Base-by-base conservation (phyloP, 495 filamentous ascomycete genomes). In the Amniculicola lignicola region DNA sequence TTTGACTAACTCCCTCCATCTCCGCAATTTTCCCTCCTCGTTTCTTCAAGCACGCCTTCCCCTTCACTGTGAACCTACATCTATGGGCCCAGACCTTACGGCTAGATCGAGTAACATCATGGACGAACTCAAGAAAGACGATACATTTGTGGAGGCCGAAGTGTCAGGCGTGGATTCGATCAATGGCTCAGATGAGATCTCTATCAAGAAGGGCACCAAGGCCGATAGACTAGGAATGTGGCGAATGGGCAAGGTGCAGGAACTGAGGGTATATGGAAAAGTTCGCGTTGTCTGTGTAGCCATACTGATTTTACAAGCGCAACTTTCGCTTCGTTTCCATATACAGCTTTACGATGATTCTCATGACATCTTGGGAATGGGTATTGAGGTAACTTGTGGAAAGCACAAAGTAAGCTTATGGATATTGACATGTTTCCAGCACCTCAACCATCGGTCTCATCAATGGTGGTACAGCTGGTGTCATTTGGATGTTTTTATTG, bases 161-260 rank as follows among this genome's bases (percentile, higher is more conserved):
- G n/a, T n/a, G n/a, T n/a, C n/a, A n/a, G n/a, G n/a, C n/a, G n/a
- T n/a, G n/a, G n/a, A n/a, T n/a, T n/a, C n/a, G n/a, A n/a, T n/a
- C n/a, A n/a, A n/a, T n/a, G n/a, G n/a, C n/a, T n/a, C n/a, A n/a
- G n/a, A n/a, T n/a, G n/a, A n/a, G n/a, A n/a, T n/a, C n/a, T n/a
- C n/a, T n/a, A n/a, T n/a, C n/a, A n/a, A n/a, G 40, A 22, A 25
- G 22, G 57, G 57, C 21, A 49, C 54, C 15, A 23, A 47, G 5
- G 27, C 25, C 24, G 60, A 63, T 33, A 15, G 2, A 42, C 46
- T 19, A 3, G 60, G 54, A 22, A 63, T 63, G 60, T 25, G 25
- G 15, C 54, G 60, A 14, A 62, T 62, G 59, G 54, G 59, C 27
- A 62, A 62, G 40, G 19, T n/a, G 15, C 59, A 62, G 47, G 40